Evolutionary conservation across 768 basidiomycete species (phyloP), one percentile per base, ranked within the genome.

Genomic region (Hirschioporus abietinus): DNA sequence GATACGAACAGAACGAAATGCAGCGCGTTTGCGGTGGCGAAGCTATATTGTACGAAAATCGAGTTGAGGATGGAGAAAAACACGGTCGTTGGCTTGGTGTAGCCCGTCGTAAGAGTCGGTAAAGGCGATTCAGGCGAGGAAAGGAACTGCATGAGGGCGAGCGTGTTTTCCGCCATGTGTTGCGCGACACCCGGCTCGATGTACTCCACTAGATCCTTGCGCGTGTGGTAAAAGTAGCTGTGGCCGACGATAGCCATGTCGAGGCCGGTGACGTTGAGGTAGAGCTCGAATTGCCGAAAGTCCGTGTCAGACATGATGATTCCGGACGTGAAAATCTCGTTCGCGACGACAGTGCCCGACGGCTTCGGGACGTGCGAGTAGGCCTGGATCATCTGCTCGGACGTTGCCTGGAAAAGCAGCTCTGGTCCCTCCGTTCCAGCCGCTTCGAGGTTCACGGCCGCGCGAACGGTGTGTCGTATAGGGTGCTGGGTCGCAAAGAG

Each of bases 181-280:
- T 82, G 77, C 0, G 93, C 88, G 0, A 93, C 91, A 12, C 96
- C 96, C 7, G 85, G 78, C 72, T 95, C 83, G 64, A 96, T 93
- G 72, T 95, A 88, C 71, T 92, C 89, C 8, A 94, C 89, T 4
- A 90, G 70, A 76, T 96, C 95, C 81, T 93, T 93, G 62, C 91
- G 88, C 79, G 94, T 98, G 76, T 98, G 95, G 73, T 97, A 98
- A 64, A 94, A 79, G 75, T 97, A 99, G 70, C 92, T 92, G 76
- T 96, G 92, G 17, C 93, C 92, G 2, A 96, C 88, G 27, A 96
- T 79, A 0, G 95, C 95, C 84, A 96, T 93, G 92, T 99, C 96
- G 24, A 98, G 77, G 12, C 96, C 96, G 0, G 95, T 91, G 23
- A 98, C 88, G 71, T 93, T 91, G 35, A 96, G 78, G 73, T 97